A percentile compares a stretch with the other conserved stretches of the same genome.
Evolutionary conservation across 495 filamentous ascomycete species (phyloP).

Genomic region (Penicillium goetzii): DNA sequence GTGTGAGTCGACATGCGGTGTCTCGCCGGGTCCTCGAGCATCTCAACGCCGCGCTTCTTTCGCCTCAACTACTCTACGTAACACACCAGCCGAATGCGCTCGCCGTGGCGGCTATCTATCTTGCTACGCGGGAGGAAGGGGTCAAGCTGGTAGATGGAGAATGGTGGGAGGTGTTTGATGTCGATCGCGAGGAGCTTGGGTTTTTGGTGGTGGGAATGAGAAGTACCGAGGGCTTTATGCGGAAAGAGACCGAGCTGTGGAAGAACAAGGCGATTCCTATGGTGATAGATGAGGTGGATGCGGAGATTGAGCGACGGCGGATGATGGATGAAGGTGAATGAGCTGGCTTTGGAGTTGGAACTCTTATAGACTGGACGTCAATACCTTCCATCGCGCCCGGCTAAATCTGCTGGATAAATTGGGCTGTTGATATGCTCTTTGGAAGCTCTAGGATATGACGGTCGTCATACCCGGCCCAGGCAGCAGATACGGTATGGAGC

Average conservation of each 20-base stretch:
- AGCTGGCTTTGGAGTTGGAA: slow-evolving; percentile 17
- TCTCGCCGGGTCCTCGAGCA: slow-evolving; percentile 69
- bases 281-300: slow-evolving; percentile 59
- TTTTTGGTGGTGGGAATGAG: slow-evolving; percentile 88
- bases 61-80: slow-evolving; percentile 85
- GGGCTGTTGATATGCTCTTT: neutral
- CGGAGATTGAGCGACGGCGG: slow-evolving; percentile 61
- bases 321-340: slow-evolving; percentile 58
- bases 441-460: neutral
- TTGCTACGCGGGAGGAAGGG: slow-evolving; percentile 77
- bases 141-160: slow-evolving; percentile 77
- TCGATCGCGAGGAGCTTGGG: slow-evolving; percentile 92
- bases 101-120: slow-evolving; percentile 87
- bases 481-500: neutral
- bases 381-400: neutral
- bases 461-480: neutral
- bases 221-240: slow-evolving; percentile 75
- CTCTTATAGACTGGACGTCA: slow-evolving; percentile 7
- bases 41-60: slow-evolving; percentile 81
- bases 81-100: slow-evolving; percentile 88
- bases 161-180: slow-evolving; percentile 99
- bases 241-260: slow-evolving; percentile 56
- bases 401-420: neutral
- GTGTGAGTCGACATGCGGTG: slow-evolving; percentile 55
- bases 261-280: slow-evolving; percentile 42